Evolutionary conservation across 169 alveolate genomes (phyloP).

Genomic region (Cryptosporidium canis): DNA sequence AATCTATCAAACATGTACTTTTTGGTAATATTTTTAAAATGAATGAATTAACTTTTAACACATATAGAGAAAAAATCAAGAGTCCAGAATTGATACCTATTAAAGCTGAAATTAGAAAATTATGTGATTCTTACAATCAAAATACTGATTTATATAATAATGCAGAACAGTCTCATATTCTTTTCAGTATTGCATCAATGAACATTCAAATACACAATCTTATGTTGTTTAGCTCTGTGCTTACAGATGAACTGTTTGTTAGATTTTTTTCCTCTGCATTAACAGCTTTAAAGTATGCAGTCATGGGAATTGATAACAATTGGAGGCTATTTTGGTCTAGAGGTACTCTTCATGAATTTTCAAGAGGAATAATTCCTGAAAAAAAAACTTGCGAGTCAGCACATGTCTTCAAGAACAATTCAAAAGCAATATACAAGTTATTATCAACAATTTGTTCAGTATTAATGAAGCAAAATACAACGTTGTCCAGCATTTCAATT

Average conservation of each 20-base stretch:
- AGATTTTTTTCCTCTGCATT: not conserved
- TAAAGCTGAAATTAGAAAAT: too few relatives aligned
- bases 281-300: not conserved
- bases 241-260: not conserved
- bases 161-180: not conserved
- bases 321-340: conserved; percentile 37
- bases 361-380: conserved; percentile 35
- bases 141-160: not conserved
- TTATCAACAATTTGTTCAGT: not conserved
- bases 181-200: not conserved
- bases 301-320: not conserved
- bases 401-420: not conserved
- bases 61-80: not conserved
- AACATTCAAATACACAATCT: not conserved
- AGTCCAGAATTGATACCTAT: not conserved
- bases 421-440: conserved; percentile 3
- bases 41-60: not conserved
- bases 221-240: not conserved
- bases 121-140: not conserved
- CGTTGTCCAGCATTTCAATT: conserved; percentile 34
- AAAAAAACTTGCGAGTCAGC: not conserved
- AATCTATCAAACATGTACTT: not conserved
- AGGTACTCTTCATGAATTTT: not conserved
- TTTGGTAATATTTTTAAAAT: conserved; percentile 9
- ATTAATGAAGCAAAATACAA: conserved; percentile 60